phyloP scores from a whole-genome alignment of 352 stramenopile genomes.

The Phytophthora fragariae region DNA sequence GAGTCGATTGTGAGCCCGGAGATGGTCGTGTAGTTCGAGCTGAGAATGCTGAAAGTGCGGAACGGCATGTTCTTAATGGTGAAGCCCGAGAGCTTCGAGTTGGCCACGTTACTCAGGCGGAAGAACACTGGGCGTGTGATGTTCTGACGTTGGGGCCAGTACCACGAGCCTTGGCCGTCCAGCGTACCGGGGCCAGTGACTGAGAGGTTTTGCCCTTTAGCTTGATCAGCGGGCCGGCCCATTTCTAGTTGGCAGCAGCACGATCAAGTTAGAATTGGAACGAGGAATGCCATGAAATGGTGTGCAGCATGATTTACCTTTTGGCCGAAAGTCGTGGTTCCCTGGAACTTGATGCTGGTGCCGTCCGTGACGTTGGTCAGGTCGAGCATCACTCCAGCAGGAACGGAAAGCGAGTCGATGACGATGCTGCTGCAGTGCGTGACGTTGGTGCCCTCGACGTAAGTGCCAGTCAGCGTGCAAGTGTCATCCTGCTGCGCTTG shows the following conservation, averaged over 20 bases:
- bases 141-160: constrained; percentile 35
- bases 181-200: constrained; percentile 33
- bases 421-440: constrained; percentile 27
- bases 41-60: constrained; percentile 42
- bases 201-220: constrained; percentile 24
- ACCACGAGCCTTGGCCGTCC: constrained; percentile 37
- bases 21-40: constrained; percentile 20
- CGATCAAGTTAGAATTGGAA: background rate
- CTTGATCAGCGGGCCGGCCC: constrained; percentile 34
- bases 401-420: constrained; percentile 32
- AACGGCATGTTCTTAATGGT: constrained; percentile 44
- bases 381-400: constrained; percentile 39
- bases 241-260: constrained; percentile 11
- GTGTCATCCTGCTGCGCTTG: background rate
- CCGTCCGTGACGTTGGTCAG: constrained; percentile 33
- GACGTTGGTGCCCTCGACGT: constrained; percentile 22
- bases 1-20: constrained; percentile 20
- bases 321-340: constrained; percentile 42
- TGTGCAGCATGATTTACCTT: constrained; percentile 5
- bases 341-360: constrained; percentile 40
- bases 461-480: constrained; percentile 37
- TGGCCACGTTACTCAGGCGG: constrained; percentile 14
- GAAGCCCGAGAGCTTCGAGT: constrained; percentile 37
- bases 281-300: background rate
- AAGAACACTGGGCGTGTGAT: constrained; percentile 40